Base-by-base conservation (phyloP, 768 basidiomycete genomes). In the Tylopilus rubrobrunneus region DNA sequence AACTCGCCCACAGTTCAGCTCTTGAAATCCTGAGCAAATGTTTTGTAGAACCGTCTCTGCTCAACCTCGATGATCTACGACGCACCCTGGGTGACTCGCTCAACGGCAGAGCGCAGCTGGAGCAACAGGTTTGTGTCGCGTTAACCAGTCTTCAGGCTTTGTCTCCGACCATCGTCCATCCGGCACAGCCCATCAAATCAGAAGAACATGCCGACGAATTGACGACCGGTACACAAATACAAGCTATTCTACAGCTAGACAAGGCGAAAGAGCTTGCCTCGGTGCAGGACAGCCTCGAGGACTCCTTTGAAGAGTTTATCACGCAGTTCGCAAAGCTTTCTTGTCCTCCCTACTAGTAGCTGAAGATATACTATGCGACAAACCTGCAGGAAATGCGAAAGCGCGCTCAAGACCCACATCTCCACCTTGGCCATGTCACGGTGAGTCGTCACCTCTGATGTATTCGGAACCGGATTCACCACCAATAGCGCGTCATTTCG, bases 341-440 rank as follows among this genome's bases (percentile, higher is more conserved):
- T 2, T 73, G n/a, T n/a, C n/a, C n/a, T n/a, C n/a, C n/a, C n/a
- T n/a, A n/a, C 70, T 8, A 80, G 93, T n/a, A n/a, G 84, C 91
- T 5, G 92, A 97, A 65, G 89, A 90, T 48, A 88, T 98, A 82
- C 79, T 94, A 81, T 92, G 15, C 85, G 87, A 58, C 89, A 91
- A 62, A 77, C 94, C 15, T 87, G 82, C 48, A 78, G 80, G 3
- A 96, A 99, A 68, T 84, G 96, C 44, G 88, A 95, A 68, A 71
- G 72, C 11, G 80, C 81, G 25, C 73, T 97, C 40, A 90, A 85
- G 66, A 68, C 78, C 2, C 92, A 98, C 71, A 81, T 93, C 54
- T 72, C 73, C 14, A 75, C 80, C 66, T 74, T 74, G 50, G 74
- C 69, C 42, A 69, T 71, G 78, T 79, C n/a, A n/a, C n/a, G n/a